Evolutionary conservation across 2,329 filamentous ascomycete species (phyloP), one percentile per base, ranked within the genome.

Genomic region (Aphanocladium album): DNA sequence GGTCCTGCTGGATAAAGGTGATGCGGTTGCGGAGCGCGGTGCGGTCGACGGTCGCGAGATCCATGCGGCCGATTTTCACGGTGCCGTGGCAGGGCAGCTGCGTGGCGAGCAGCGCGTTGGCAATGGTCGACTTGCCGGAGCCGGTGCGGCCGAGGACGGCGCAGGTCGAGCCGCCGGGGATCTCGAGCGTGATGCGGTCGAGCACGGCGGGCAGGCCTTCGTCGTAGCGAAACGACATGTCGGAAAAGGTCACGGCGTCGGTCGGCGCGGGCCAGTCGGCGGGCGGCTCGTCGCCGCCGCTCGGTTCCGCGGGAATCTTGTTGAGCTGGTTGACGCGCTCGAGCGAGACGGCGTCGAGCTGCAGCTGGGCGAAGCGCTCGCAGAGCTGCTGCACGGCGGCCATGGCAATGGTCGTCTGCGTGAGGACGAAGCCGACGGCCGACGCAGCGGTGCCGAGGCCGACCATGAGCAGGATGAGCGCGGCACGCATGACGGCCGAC

Each of bases 281-380:
- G 0, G 90, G 89, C 0, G 91, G 91, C 1, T 83, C 74, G 3
- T 90, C 73, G 1, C 83, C 80, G 1, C 91, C 91, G 0, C 77
- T 79, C 0, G 85, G 77, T 70, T 96, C 92, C 69, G 90, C 85
- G 17, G 93, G 89, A 0, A 96, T 82, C 62, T 90, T 84, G 1
- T 95, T 80, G 0, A 96, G 81, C 72, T 95, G 90, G 11, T 95
- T 86, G 0, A 96, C 88, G 45, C 92, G 85, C 74, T 96, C 92
- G 0, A 96, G 90, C 0, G 89, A 93, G 0, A 96, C 91, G 66
- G 96, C 96, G 69, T 96, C 89, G 83, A 96, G 92, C 71, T 96
- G 91, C 1, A 96, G 80, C 68, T 90, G 85, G 2, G 92, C 92
- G 67, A 96, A 96, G 61, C 86, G 83, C 62, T 86, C 85, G 73